Evolutionary conservation across 768 basidiomycete species (phyloP), one percentile per base, ranked within the genome.

Genomic region (Kwoniella mangroviensis): DNA sequence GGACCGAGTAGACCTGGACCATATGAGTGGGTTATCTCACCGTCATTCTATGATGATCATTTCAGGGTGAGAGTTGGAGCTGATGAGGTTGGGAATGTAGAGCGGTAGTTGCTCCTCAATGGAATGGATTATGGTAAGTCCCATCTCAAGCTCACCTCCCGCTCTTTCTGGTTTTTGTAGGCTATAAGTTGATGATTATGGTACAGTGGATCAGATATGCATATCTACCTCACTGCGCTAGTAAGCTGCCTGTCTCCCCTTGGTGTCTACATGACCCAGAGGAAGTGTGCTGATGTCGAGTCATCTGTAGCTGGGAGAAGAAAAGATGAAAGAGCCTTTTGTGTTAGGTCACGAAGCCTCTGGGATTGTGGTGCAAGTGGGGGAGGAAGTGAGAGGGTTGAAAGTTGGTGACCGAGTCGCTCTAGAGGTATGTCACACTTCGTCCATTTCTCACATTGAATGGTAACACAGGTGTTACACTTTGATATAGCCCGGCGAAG

Each of bases 341-440:
- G 64, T 66, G 1, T 67, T 75, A 17, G 64, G 74, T 12, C 74
- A 75, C 49, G 74, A 75, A 58, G 62, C 55, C 9, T 59, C 69
- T 1, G 74, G 62, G 2, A 61, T 75, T 4, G 73, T 75, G 4
- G 60, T 55, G n/a, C 34, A 72, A 53, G 63, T 76, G 24, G 75
- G 75, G 13, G 15, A 34, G 15, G 54, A 45, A 17, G 75, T 74
- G 15, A 67, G 6, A 15, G 41, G 88, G 79, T 83, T 94, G 70
- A 91, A 91, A 80, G 84, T 86, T 17, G 94, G 95, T 7, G 93
- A 95, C 78, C 88, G 91, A 57, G 94, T 98, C 60, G 93, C 94
- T 28, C 87, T 97, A 81, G 95, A 98, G 79, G 93, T 94, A 34
- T 92, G 93, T 60, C 41, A 13, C 88, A 89, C 69, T 89, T 88